phyloP scores from a whole-genome alignment of 805 yeast species.

The Brettanomyces sp. region DNA sequence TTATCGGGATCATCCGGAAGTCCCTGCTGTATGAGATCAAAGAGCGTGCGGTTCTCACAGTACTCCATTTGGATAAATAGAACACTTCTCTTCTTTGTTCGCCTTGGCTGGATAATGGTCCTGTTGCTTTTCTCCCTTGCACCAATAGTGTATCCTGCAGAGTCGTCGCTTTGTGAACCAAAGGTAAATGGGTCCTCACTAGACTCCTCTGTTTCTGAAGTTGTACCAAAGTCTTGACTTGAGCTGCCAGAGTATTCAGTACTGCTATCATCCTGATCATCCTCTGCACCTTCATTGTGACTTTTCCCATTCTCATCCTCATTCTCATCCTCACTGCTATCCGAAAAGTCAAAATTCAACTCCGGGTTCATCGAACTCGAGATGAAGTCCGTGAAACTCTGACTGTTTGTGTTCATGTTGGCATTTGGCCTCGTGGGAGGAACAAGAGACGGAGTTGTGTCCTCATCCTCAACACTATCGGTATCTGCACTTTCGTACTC shows the following conservation, averaged over 20 bases:
- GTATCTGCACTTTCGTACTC: conserved; percentile 21
- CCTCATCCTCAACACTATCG: conserved; percentile 23
- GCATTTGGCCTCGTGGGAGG: conserved; percentile 7
- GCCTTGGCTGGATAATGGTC: conserved; percentile 4
- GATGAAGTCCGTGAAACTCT: conserved; percentile 52
- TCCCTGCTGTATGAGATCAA: conserved; percentile 73
- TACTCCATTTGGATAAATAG: conserved; percentile 97
- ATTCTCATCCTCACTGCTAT: conserved; percentile 23
- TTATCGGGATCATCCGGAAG: conserved; percentile 63
- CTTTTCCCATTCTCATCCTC: conserved; percentile 8
- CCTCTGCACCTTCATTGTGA: conserved; percentile 14
- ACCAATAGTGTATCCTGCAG: conserved; percentile 2
- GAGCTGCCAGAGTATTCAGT: conserved; percentile 13
- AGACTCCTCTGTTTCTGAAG: conserved; percentile 10
- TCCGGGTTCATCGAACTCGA: conserved; percentile 53
- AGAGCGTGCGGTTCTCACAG: conserved; percentile 87
- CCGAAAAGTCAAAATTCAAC: conserved; percentile 43
- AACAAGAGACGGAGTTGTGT: conserved; percentile 3
- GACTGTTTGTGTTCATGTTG: conserved; percentile 23
- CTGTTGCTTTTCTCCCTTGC: conserved; percentile 1
- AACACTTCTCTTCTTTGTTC: conserved; percentile 44
- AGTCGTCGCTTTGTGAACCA: conserved; percentile 13
- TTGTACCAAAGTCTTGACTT: conserved; percentile 12
- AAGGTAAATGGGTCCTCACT: conserved; percentile 18
- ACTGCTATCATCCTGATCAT: conserved; percentile 22